These are phyloP conservation scores for Fraxinus platypoda DNA, from an alignment of 305 asterid species.

Conservation along the genomic window DNA sequence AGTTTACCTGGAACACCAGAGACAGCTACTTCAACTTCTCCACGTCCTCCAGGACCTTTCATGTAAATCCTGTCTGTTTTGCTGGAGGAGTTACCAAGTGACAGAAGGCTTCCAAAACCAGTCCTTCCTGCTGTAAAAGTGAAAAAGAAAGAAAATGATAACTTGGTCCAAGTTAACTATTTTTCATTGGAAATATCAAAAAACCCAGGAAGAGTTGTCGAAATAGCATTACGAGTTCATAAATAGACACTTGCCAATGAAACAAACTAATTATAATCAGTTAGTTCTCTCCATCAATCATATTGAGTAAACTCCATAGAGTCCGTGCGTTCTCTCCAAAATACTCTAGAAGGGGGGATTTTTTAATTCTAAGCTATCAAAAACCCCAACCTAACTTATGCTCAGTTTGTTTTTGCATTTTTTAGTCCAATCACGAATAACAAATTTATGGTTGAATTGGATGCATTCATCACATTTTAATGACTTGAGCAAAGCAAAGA, in stretches of 20 bases:
- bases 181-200: neutral
- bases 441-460: neutral
- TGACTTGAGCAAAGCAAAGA: neutral
- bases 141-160: constrained; percentile 4
- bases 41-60: constrained; percentile 99
- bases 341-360: neutral
- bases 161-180: constrained; percentile 5
- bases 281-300: neutral
- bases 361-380: neutral
- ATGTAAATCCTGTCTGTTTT: constrained; percentile 83
- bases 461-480: constrained; percentile 3
- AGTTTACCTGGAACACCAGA: constrained; percentile 82
- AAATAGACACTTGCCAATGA: constrained; percentile 3
- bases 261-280: neutral
- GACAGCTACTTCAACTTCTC: constrained; percentile 99
- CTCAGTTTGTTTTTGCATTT: neutral
- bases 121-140: constrained; percentile 69
- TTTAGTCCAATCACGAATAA: neutral
- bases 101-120: constrained; percentile 92
- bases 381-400: neutral
- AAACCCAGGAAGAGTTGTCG: neutral
- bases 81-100: constrained; percentile 84
- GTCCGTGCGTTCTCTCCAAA: neutral
- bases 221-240: neutral
- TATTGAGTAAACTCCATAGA: neutral